Evolutionary conservation across 2,329 filamentous ascomycete genomes (phyloP).

Genomic region (Byssoonygena ceratinophila): DNA sequence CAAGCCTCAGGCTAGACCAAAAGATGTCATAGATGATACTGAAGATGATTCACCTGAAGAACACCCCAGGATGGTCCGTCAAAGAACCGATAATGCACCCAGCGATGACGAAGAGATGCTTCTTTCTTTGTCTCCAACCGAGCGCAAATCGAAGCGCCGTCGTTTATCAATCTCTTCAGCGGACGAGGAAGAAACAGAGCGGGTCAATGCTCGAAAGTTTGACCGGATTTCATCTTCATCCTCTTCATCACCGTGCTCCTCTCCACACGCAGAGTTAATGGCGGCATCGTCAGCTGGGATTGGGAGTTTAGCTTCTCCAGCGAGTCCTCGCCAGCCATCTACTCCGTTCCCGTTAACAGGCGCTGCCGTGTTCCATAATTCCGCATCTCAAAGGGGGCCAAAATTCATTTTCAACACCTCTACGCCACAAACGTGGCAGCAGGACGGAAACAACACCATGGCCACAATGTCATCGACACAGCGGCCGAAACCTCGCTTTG

Average conservation of each 20-base stretch:
- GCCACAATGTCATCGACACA: constrained; percentile 9
- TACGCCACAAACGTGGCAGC: constrained; percentile 3
- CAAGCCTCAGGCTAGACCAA: not conserved
- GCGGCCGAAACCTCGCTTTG: constrained; percentile 29
- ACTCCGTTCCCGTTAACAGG: constrained; percentile 13
- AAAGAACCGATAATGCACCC: not conserved
- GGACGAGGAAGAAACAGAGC: not conserved
- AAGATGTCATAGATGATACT: constrained; percentile 15
- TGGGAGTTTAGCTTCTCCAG: constrained; percentile 5
- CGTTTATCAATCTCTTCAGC: constrained; percentile 20
- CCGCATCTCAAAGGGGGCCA: constrained; percentile 6
- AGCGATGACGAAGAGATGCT: constrained; percentile 24
- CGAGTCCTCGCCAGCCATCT: not conserved
- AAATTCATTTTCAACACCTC: constrained; percentile 3
- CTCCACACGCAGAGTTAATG: not conserved
- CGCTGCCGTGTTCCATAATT: not conserved
- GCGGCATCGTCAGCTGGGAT: constrained; percentile 13
- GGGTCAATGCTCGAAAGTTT: constrained; percentile 4
- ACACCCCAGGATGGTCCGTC: not conserved
- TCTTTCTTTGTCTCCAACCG: constrained; percentile 22
- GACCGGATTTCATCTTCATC: constrained; percentile 19
- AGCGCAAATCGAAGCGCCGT: constrained; percentile 25
- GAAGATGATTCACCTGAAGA: constrained; percentile 4
- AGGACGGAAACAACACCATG: not conserved
- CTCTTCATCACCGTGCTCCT: constrained; percentile 3